phyloP scores from a whole-genome alignment of 2,329 filamentous ascomycete genomes.

The Chalaropsis thielavioides region DNA sequence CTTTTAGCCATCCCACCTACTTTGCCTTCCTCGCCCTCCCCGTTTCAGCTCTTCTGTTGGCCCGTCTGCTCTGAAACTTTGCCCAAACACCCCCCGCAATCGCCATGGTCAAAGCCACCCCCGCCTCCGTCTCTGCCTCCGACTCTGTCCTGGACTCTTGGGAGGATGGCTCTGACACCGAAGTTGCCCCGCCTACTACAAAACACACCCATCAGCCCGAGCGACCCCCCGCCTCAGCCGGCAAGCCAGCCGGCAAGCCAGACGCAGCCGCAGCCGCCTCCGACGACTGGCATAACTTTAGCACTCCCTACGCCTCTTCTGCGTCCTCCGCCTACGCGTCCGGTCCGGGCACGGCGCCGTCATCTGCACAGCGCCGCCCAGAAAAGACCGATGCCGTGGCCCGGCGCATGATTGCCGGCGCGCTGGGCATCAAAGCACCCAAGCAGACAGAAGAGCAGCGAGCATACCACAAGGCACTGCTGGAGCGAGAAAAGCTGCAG shows the following conservation, averaged over 20 bases:
- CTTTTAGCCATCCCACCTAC: neutral
- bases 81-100: constrained; percentile 14
- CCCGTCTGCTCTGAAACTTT: neutral
- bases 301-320: neutral
- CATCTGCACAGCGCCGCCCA: constrained; percentile 34
- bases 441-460: constrained; percentile 76
- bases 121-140: no score
- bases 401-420: constrained; percentile 75
- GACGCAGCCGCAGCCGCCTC: neutral
- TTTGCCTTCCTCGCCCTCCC: no score
- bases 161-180: constrained; percentile 42
- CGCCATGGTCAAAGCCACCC: constrained; percentile 6
- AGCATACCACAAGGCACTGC: constrained; percentile 68
- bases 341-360: neutral
- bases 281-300: constrained; percentile 6
- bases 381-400: constrained; percentile 93
- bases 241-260: neutral
- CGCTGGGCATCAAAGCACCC: constrained; percentile 66
- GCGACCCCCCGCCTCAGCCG: neutral
- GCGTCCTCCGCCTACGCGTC: neutral
- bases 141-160: constrained; percentile 30
- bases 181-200: constrained; percentile 21
- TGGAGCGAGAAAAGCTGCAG: constrained; percentile 70
- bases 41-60: neutral
- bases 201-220: neutral